Base-by-base conservation (phyloP, 2,329 filamentous ascomycete genomes). In the Polychaeton citri region DNA sequence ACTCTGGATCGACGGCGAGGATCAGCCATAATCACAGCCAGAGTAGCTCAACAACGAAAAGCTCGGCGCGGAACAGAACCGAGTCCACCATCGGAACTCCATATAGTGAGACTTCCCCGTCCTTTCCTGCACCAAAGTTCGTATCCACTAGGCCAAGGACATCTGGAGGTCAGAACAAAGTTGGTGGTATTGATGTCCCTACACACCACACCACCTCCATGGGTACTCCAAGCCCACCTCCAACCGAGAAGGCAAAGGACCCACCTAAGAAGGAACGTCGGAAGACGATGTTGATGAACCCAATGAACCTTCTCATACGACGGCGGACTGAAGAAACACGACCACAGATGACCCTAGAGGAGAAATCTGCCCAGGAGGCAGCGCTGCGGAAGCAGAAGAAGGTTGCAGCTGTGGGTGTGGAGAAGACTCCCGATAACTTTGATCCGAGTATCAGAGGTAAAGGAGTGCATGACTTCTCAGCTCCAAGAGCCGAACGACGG, bases 381-480 rank as follows among this genome's bases (percentile, higher is more conserved):
- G 54, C 64, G 2, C 47, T 66, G 12, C 63, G 63, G 20, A 47
- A 57, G 19, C 63, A 65, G 18, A 55, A 63, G 9, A 70, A 74
- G 20, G 69, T 74, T 31, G 57, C 64, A 13, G 64, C 66, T 5
- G 62, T 69, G 20, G 65, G 62, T 15, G 62, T 65, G 19, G 63
- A 61, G 26, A 68, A 61, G 34, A 44, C 59, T 16, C 71, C 72
- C 2, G 72, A 74, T 39, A 69, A 76, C 46, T 77, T 74, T 47
- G 73, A 77, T 45, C 73, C 74, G 9, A 64, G 73, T 36, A 79
- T 78, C 39, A 66, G 71, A 35, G 75, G 74, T 13, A 75, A 70
- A 33, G 67, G 74, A 16, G 65, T 79, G 1, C 74, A 79, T 55
- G 75, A 79, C 47, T 79, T 79, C 51, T 76, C 72, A 33, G 71